Percentiles rank a stretch among this genome's conserved stretches.
Conservation (phyloP, 495 filamentous ascomycete species). For the Elaphomyces granulatus region DNA sequence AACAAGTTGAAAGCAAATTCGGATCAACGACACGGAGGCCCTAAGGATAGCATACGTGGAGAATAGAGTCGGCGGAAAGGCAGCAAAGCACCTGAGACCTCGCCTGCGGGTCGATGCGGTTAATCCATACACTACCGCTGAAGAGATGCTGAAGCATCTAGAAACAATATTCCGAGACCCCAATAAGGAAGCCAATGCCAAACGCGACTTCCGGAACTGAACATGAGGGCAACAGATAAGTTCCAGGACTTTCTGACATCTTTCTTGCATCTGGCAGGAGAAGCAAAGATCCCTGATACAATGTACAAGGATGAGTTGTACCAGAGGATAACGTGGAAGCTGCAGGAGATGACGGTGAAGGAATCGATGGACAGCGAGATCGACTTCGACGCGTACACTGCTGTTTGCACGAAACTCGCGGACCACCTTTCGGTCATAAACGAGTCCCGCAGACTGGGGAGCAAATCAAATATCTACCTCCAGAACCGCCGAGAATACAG, state of each 20-base stretch:
- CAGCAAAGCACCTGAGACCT: not conserved
- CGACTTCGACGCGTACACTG: not conserved
- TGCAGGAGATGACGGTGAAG: not conserved
- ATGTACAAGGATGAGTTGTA: constrained; percentile 3
- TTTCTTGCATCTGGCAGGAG: constrained; percentile 1
- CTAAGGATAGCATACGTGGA: no score
- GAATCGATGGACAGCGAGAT: not conserved
- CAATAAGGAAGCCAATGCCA: not conserved
- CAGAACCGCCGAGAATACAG: no score
- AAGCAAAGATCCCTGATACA: not conserved
- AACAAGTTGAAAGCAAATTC: no score
- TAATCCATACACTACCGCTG: not conserved
- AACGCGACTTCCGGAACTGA: not conserved
- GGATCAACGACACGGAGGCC: no score
- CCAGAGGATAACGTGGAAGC: not conserved
- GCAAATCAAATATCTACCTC: no score
- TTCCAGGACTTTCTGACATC: constrained; percentile 6
- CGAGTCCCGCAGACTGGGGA: no score
- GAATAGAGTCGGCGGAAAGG: constrained; percentile 1
- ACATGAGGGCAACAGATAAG: not conserved
- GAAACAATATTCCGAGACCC: not conserved
- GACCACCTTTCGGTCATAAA: not conserved
- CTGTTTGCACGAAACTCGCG: not conserved
- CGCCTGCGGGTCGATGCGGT: not conserved
- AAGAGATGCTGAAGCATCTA: not conserved